Evolutionary conservation across 2,329 filamentous ascomycete genomes (phyloP).

Genomic region (Pseudophaeomoniella oleicola): DNA sequence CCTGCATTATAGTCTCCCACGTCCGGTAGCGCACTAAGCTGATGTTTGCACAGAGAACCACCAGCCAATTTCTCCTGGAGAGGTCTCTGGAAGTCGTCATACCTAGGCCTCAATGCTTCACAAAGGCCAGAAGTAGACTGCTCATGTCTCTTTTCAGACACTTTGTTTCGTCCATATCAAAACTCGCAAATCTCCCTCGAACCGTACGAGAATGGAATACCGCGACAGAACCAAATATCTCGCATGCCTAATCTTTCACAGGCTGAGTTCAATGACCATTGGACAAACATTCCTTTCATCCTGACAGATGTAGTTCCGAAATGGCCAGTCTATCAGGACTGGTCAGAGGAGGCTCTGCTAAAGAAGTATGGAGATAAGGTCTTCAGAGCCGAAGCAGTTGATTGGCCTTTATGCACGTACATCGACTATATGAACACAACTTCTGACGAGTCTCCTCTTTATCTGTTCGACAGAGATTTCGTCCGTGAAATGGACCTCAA

Average conservation of each 20-base stretch:
- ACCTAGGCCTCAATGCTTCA: constrained; percentile 43
- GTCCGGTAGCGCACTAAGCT: no score
- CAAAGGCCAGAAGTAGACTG: constrained; percentile 52
- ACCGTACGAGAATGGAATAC: constrained; percentile 57
- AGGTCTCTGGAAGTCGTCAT: constrained; percentile 73
- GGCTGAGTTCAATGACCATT: constrained; percentile 58
- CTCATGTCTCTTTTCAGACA: constrained; percentile 72
- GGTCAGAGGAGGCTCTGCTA: constrained; percentile 57
- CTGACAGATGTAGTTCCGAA: constrained; percentile 65
- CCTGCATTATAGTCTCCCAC: no score
- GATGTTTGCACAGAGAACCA: constrained; percentile 13
- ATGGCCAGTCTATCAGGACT: constrained; percentile 65
- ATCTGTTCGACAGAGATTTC: constrained; percentile 81
- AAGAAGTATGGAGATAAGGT: constrained; percentile 48
- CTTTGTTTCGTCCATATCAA: constrained; percentile 76
- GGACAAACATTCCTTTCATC: constrained; percentile 74
- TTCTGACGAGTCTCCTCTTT: constrained; percentile 75
- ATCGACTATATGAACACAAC: constrained; percentile 67
- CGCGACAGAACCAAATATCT: constrained; percentile 55
- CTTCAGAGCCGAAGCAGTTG: constrained; percentile 84
- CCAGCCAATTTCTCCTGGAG: constrained; percentile 47
- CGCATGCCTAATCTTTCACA: constrained; percentile 54
- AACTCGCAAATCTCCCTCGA: constrained; percentile 62
- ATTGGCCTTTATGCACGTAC: constrained; percentile 78
- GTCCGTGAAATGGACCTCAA: constrained; percentile 68